phyloP scores from a whole-genome alignment of 768 basidiomycete genomes.

The Phylloporus scabripes region DNA sequence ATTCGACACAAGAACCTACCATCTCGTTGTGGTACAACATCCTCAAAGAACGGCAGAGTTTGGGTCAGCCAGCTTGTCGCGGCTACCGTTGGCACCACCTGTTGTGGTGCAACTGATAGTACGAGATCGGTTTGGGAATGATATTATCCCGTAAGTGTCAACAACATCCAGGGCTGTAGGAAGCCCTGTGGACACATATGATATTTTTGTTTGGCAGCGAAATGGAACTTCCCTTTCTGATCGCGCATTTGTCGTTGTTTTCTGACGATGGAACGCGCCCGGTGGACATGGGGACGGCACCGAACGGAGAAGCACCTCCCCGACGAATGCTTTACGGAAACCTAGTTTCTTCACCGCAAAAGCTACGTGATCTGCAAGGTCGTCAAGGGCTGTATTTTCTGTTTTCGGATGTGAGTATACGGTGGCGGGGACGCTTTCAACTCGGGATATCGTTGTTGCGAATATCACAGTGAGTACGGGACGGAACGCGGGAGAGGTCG shows the following conservation, averaged over 20 bases:
- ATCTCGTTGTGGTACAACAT: conserved; percentile 82
- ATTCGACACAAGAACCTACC: conserved; percentile 50
- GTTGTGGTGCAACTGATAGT: conserved; percentile 76
- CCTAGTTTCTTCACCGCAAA: conserved; percentile 76
- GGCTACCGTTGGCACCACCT: conserved; percentile 80
- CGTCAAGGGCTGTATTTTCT: conserved; percentile 81
- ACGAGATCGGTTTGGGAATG: conserved; percentile 64
- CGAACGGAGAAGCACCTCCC: conserved; percentile 38
- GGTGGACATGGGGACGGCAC: conserved; percentile 60
- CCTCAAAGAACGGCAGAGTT: conserved; percentile 81
- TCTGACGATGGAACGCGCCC: conserved; percentile 60
- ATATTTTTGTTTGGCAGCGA: conserved; percentile 47
- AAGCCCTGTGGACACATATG: conserved; percentile 19
- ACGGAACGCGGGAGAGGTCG: conserved; percentile 8
- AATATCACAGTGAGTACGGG: conserved; percentile 61
- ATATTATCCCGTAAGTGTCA: conserved; percentile 68
- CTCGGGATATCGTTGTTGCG: conserved; percentile 69
- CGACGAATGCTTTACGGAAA: conserved; percentile 77
- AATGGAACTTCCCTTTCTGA: conserved; percentile 79
- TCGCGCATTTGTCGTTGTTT: conserved; percentile 76
- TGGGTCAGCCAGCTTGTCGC: conserved; percentile 65
- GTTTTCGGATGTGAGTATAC: conserved; percentile 87
- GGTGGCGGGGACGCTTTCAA: conserved; percentile 70
- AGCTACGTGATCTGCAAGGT: conserved; percentile 75
- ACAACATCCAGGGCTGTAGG: conserved; percentile 14